Percentiles rank a stretch among this genome's conserved stretches.
Conservation (phyloP, 2,329 filamentous ascomycete species). For the Epichloe uncinata region DNA sequence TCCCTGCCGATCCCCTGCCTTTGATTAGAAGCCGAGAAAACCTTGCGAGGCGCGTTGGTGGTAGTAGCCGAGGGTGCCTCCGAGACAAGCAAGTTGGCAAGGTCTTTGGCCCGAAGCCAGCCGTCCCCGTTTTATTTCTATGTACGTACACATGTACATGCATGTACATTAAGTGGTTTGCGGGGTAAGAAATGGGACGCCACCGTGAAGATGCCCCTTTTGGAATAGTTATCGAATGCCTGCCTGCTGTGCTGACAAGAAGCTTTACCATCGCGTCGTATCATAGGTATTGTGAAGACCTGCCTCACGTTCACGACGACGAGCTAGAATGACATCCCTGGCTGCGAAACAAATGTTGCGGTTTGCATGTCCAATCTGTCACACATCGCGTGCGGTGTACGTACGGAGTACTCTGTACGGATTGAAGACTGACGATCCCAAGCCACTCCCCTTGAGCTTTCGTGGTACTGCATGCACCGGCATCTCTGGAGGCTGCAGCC, state of each 20-base stretch:
- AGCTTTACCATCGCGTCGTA: too few species aligned
- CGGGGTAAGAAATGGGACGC: slow-evolving; percentile 1
- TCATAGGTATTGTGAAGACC: too few species aligned
- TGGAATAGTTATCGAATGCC: too few species aligned
- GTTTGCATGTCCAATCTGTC: background rate
- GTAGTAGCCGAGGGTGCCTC: background rate
- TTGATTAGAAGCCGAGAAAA: background rate
- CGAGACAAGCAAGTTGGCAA: background rate
- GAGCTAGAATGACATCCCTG: background rate
- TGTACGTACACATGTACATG: too few species aligned
- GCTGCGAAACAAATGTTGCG: background rate
- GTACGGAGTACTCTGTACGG: too few species aligned
- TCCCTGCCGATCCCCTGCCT: too few species aligned
- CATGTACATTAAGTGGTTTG: background rate
- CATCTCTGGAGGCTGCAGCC: background rate
- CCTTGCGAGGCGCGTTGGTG: background rate
- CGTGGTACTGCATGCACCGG: background rate
- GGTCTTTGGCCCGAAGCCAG: background rate
- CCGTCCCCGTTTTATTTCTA: background rate
- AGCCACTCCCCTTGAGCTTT: background rate
- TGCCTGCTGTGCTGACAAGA: too few species aligned
- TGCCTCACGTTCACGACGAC: background rate
- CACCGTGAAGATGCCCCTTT: background rate
- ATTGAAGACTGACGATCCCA: background rate
- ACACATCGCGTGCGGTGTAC: background rate